Evolutionary conservation across 1,284 basidiomycete genomes (phyloP), one percentile per base, ranked within the genome.

Genomic region (Macrocystidia cucumis): DNA sequence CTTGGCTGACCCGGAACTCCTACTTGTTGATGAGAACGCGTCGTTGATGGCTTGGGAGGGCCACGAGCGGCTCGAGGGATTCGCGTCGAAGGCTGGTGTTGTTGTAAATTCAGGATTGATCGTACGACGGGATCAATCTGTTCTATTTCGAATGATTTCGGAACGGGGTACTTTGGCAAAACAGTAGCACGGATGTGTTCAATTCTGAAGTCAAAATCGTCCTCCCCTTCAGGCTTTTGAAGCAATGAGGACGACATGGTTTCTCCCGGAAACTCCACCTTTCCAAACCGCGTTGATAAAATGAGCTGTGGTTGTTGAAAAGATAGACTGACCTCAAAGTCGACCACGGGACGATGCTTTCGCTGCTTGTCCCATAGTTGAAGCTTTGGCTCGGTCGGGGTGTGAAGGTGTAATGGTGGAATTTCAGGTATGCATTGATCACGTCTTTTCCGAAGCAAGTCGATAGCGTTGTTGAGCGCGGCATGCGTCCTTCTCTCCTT

Each of bases 121-220:
- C n/a, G n/a, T n/a, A n/a, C n/a, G n/a, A n/a, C n/a, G n/a, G n/a
- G n/a, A n/a, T n/a, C n/a, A n/a, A n/a, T n/a, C n/a, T n/a, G n/a
- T n/a, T n/a, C n/a, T n/a, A n/a, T n/a, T n/a, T n/a, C n/a, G n/a
- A n/a, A n/a, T n/a, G n/a, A n/a, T n/a, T n/a, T n/a, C 6, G 46
- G 46, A 2, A 48, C 9, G 2, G 39, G 56, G 37, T 56, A 52
- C 9, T 44, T 24, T 3, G 53, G 46, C 9, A 54, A 35, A 17
- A 42, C 1, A 25, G 38, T 25, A 6, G 38, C 40, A 6, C 52
- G 51, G 4, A 56, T 55, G 13, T 51, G 35, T 11, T 49, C 46
- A 7, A 59, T 54, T n/a, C 42, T 47, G 1, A 39, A 34, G 18
- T 52, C 50, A 1, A 55, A 20, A 0, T 25, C 25, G 11, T 40